Evolutionary conservation across 192 early-diverging fungal genomes (phyloP).

Genomic region (Kappamyces sp.): DNA sequence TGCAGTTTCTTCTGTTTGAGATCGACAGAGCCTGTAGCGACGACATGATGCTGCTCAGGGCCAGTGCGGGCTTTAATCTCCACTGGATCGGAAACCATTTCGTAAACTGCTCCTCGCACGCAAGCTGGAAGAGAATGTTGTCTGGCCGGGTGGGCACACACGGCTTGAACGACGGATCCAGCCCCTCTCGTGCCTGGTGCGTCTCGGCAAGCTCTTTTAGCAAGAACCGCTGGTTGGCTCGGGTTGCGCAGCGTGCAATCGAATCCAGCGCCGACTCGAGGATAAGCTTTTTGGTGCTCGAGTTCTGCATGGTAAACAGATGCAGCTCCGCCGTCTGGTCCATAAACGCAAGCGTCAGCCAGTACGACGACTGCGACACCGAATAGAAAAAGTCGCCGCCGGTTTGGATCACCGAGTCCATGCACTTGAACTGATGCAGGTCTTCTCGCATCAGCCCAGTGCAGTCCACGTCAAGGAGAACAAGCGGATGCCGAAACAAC

Average conservation of each 20-base stretch:
- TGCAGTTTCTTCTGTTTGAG: conserved; percentile 68
- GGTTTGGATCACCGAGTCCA: no score
- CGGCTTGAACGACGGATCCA: not conserved
- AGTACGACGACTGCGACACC: conserved; percentile 33
- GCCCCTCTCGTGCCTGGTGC: conserved; percentile 51
- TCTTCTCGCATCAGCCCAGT: no score
- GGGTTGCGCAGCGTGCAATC: conserved; percentile 53
- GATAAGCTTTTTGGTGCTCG: conserved; percentile 43
- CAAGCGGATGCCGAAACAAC: no score
- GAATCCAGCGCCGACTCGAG: conserved; percentile 46
- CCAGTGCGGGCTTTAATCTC: conserved; percentile 62
- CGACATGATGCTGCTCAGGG: conserved; percentile 51
- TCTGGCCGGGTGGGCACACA: conserved; percentile 30
- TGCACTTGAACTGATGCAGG: no score
- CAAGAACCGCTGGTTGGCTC: conserved; percentile 61
- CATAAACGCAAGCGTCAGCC: conserved; percentile 58
- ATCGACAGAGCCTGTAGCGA: conserved; percentile 58
- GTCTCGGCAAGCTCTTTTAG: conserved; percentile 58
- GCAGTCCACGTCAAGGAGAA: no score
- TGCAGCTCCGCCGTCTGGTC: conserved; percentile 50
- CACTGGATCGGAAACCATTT: conserved; percentile 67
- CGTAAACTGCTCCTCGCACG: conserved; percentile 61
- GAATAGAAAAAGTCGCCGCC: no score
- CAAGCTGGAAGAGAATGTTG: conserved; percentile 40
- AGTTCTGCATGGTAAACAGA: conserved; percentile 63